These are phyloP conservation scores for Incumbomyces delicatus DNA, from an alignment of 2,329 filamentous ascomycete genomes.

Conservation along the genomic window DNA sequence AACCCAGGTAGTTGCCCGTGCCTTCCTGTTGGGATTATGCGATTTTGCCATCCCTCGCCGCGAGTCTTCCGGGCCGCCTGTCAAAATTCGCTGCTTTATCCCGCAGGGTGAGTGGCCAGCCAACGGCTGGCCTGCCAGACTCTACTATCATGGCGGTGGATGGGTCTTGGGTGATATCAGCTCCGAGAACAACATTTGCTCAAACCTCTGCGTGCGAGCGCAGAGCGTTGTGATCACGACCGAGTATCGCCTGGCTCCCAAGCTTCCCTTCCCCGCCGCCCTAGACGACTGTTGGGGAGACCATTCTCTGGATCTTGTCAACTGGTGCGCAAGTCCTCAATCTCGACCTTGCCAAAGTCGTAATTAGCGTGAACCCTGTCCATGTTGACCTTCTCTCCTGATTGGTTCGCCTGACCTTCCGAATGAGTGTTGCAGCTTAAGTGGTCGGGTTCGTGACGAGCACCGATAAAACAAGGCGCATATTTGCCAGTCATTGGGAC, in stretches of 20 bases:
- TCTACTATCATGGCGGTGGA: conserved; percentile 51
- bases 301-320: conserved; percentile 38
- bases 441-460: too few relatives aligned
- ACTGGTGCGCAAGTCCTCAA: conserved; percentile 23
- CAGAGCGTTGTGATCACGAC: conserved; percentile 45
- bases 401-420: too few relatives aligned
- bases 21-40: conserved; percentile 38
- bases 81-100: conserved; percentile 43
- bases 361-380: too few relatives aligned
- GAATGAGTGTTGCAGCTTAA: too few relatives aligned
- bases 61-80: conserved; percentile 38
- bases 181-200: conserved; percentile 48
- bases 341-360: conserved; percentile 27
- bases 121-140: conserved; percentile 45
- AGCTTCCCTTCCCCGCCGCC: conserved; percentile 47
- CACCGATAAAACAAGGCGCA: too few relatives aligned
- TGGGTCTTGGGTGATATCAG: conserved; percentile 51
- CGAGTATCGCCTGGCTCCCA: conserved; percentile 50
- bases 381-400: too few relatives aligned
- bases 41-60: conserved; percentile 37
- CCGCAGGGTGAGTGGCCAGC: conserved; percentile 30
- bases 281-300: conserved; percentile 50
- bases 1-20: conserved; percentile 44
- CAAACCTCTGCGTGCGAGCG: conserved; percentile 43
- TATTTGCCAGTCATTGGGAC: conserved; percentile 29